Evolutionary conservation across 78 protist genomes (phyloP).

Genomic region (Tieghemostelium lacteum): DNA sequence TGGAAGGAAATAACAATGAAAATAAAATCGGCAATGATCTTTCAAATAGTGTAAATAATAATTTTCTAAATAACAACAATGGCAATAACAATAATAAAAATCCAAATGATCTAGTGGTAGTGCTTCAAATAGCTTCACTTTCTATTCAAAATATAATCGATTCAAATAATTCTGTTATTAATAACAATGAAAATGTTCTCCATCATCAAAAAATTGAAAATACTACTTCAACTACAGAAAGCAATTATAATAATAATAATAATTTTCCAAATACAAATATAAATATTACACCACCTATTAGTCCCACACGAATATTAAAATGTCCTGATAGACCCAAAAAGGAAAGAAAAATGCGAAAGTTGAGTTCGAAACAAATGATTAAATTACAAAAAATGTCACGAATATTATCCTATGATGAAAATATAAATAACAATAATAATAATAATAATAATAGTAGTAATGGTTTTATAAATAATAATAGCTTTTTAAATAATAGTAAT

Average conservation of each 20-base stretch:
- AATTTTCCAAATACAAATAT: background rate
- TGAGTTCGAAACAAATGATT: no score
- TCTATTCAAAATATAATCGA: no score
- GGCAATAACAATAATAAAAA: no score
- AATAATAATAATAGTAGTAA: no score
- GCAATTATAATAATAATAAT: no score
- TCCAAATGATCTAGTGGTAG: background rate
- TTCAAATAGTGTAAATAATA: no score
- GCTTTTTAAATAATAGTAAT: background rate
- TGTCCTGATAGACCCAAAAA: background rate
- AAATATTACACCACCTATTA: background rate
- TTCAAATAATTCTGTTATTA: no score
- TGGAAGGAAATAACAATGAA: background rate
- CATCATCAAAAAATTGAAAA: background rate
- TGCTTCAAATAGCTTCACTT: background rate
- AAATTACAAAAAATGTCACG: no score
- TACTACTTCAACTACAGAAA: no score
- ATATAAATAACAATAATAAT: no score
- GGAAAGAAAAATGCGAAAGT: background rate
- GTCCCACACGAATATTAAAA: background rate
- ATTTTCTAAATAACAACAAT: background rate
- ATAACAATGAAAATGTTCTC: background rate
- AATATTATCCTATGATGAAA: background rate
- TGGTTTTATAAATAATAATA: no score
- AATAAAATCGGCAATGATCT: no score